A percentile compares a stretch with the other conserved stretches of the same genome.
These are phyloP conservation scores for Lobosporangium transversale DNA, from an alignment of 192 early-diverging fungal genomes.

Conservation along the genomic window DNA sequence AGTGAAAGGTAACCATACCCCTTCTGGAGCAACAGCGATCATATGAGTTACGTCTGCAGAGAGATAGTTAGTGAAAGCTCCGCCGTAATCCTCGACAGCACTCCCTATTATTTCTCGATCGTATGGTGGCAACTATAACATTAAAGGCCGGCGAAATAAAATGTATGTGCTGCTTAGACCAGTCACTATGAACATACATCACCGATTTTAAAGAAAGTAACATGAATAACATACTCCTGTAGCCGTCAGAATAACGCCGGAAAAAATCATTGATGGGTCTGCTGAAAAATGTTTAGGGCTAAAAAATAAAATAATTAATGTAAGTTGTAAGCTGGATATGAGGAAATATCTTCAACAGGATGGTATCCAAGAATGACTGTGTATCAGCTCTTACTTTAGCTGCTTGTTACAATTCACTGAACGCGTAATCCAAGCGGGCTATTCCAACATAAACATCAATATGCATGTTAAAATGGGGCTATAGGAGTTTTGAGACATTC, in stretches of 20 bases:
- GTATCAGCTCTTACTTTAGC: conserved; percentile 17
- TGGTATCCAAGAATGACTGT: too few relatives aligned
- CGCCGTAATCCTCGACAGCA: conserved; percentile 31
- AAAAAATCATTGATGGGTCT: conserved; percentile 42
- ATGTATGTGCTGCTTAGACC: background rate
- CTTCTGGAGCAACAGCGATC: conserved; percentile 20
- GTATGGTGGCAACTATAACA: conserved; percentile 37
- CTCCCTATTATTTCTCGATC: conserved; percentile 28
- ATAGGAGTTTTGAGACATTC: background rate
- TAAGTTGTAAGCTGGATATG: too few relatives aligned
- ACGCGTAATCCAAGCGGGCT: conserved; percentile 30
- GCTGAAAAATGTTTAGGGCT: conserved; percentile 29
- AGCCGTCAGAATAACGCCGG: conserved; percentile 32
- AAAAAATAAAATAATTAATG: too few relatives aligned
- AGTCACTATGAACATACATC: background rate
- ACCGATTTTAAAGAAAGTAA: background rate
- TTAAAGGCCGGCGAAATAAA: too few relatives aligned
- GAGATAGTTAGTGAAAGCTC: conserved; percentile 1
- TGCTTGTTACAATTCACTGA: conserved; percentile 1
- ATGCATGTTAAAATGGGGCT: background rate
- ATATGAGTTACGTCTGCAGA: conserved; percentile 20
- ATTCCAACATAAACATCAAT: background rate
- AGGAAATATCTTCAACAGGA: too few relatives aligned
- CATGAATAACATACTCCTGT: conserved; percentile 13
- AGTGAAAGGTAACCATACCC: conserved; percentile 16